Evolutionary conservation across 208 protist genomes (phyloP).

Genomic region (Wallacemonas collosoma): DNA sequence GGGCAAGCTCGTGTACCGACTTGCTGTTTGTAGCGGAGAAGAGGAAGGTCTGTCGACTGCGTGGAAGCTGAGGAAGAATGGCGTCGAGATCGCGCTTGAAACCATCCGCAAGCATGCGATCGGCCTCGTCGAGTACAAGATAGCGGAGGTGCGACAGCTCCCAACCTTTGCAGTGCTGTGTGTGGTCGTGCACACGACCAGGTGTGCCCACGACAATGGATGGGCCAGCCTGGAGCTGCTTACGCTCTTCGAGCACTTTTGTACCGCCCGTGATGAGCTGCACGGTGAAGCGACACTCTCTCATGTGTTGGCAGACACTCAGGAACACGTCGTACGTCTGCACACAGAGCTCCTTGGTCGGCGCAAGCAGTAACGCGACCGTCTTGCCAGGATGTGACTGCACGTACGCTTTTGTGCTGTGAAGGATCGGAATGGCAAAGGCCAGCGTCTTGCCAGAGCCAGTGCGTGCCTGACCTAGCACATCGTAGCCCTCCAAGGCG

Average conservation of each 20-base stretch:
- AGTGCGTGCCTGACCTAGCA: slow-evolving; percentile 92
- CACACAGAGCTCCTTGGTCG: slow-evolving; percentile 94
- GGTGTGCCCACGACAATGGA: slow-evolving; percentile 89
- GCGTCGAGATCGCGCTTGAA: slow-evolving; percentile 98
- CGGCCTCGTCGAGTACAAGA: slow-evolving; percentile 99
- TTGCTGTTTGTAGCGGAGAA: slow-evolving; percentile 97
- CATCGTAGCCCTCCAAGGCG: slow-evolving; percentile 87
- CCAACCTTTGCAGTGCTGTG: slow-evolving; percentile 67
- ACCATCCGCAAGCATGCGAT: slow-evolving; percentile 99
- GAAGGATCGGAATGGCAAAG: slow-evolving; percentile 95
- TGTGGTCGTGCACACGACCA: slow-evolving; percentile 88
- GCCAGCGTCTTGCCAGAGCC: slow-evolving; percentile 95
- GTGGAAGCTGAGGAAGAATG: slow-evolving; percentile 87
- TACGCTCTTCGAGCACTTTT: slow-evolving; percentile 81
- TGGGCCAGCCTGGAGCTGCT: slow-evolving; percentile 48
- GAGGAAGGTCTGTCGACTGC: slow-evolving; percentile 96
- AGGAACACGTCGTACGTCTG: slow-evolving; percentile 90
- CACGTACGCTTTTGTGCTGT: slow-evolving; percentile 64
- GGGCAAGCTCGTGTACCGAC: slow-evolving; percentile 88
- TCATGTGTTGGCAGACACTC: slow-evolving; percentile 80
- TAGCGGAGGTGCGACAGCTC: slow-evolving; percentile 94
- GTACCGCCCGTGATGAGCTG: slow-evolving; percentile 91
- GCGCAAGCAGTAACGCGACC: slow-evolving; percentile 83
- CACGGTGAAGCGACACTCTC: slow-evolving; percentile 48
- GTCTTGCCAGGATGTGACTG: slow-evolving; percentile 52